phyloP scores from a whole-genome alignment of 208 protist genomes.

The Tetramitus jugosus region DNA sequence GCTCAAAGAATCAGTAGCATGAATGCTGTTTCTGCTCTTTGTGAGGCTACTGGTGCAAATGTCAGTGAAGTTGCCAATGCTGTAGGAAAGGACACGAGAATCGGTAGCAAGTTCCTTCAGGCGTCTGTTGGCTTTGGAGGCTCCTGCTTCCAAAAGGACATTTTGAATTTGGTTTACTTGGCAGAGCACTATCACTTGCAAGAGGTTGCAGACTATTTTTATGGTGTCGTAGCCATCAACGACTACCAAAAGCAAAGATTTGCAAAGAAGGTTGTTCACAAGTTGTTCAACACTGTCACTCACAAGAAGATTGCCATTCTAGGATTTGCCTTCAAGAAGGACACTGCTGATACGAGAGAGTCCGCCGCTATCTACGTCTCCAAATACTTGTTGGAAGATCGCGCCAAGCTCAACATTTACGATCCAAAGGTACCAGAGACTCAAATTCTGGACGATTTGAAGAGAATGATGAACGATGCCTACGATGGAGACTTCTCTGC shows the following conservation, averaged over 20 bases:
- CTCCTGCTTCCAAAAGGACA: constrained; percentile 95
- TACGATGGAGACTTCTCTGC: constrained; percentile 31
- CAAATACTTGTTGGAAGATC: constrained; percentile 68
- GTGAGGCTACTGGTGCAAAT: constrained; percentile 76
- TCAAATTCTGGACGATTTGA: constrained; percentile 55
- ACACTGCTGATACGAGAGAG: constrained; percentile 92
- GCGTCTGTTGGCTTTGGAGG: constrained; percentile 80
- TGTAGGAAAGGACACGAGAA: constrained; percentile 72
- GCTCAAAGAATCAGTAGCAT: constrained; percentile 93
- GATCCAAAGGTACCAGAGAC: constrained; percentile 81
- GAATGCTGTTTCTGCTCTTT: constrained; percentile 85
- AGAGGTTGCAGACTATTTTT: constrained; percentile 90
- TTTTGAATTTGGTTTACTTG: constrained; percentile 92
- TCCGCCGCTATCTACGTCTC: constrained; percentile 77
- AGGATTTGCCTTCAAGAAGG: constrained; percentile 95
- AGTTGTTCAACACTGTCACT: constrained; percentile 78
- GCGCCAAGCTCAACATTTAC: constrained; percentile 78
- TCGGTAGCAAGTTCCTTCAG: constrained; percentile 84
- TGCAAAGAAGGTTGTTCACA: constrained; percentile 62
- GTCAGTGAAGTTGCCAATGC: constrained; percentile 62
- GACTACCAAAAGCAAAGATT: constrained; percentile 89
- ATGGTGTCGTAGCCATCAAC: constrained; percentile 85
- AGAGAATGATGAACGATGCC: constrained; percentile 48
- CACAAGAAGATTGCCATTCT: constrained; percentile 82
- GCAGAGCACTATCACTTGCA: constrained; percentile 69